Base-by-base conservation (phyloP, 345 rosid species). In the Erucastrum elatum region DNA sequence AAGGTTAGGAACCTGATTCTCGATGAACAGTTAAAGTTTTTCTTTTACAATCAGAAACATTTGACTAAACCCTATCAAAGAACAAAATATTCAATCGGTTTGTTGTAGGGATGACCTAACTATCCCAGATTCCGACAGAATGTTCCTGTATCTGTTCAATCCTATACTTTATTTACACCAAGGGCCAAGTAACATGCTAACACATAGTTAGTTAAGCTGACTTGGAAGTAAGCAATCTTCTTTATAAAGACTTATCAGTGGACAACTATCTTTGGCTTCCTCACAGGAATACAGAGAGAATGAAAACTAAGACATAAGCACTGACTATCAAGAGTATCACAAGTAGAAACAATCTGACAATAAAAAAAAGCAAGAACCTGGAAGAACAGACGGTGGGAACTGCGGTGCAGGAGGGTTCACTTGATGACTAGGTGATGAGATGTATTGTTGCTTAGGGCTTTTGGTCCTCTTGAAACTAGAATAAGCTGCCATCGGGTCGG, bases 381-480 rank as follows among this genome's bases (percentile, higher is more conserved):
- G 80, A 76, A 12, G 80, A 76, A 12, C 21, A 59, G 80, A 78
- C 11, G 85, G 80, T 17, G 59, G 77, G 75, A 78, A 67, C 72
- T 13, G 64, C 0, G 84, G 66, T 61, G 34, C 65, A 0, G 77
- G 75, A 81, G 84, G 71, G 39, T 55, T 67, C 26, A 8, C 51
- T 30, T 76, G 73, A 74, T 74, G 5, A 71, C 56, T 71, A 34
- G 86, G 79, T 64, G 87, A 79, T 15, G 77, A 66, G 21, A 33
- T 56, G 76, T 77, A 63, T 49, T 70, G 70, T 53, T 82, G 87
- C 41, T 68, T 64, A 71, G 77, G 80, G 31, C 68, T 66, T 39
- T 79, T 74, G 75, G 49, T 79, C 78, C 84, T 85, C 81, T 78
- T 87, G 83, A 84, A 80, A 71, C 85, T 85, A 79, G 96, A 88